phyloP scores from a whole-genome alignment of 2,329 filamentous ascomycete species.

The Pseudocercospora musae region DNA sequence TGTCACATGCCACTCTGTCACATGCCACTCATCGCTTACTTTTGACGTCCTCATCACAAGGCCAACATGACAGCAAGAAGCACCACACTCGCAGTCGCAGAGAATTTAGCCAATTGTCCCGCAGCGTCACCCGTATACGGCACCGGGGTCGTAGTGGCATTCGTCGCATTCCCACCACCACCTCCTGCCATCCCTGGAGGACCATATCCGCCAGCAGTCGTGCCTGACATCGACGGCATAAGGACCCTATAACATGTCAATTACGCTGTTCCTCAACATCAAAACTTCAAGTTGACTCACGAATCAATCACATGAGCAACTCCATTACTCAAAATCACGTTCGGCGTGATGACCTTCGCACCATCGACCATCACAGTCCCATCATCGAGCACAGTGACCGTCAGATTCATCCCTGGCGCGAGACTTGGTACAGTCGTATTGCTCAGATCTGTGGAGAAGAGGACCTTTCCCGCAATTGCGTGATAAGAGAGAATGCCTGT shows the following conservation, averaged over 20 bases:
- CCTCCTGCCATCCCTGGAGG: background rate
- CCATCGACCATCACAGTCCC: slow-evolving; percentile 6
- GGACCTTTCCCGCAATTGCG: background rate
- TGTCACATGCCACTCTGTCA: no score
- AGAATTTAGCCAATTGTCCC: background rate
- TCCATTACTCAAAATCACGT: slow-evolving; percentile 12
- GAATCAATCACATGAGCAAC: slow-evolving; percentile 14
- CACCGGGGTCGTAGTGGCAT: background rate
- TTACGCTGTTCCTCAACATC: background rate
- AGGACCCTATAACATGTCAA: background rate
- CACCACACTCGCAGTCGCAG: background rate
- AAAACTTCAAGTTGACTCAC: background rate
- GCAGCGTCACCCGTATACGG: background rate
- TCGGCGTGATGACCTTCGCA: slow-evolving; percentile 6
- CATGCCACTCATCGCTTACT: background rate
- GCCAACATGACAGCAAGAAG: background rate
- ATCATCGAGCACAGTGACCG: background rate
- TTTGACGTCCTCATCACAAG: background rate
- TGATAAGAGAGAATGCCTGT: slow-evolving; percentile 6
- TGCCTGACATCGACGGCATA: background rate
- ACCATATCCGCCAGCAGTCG: background rate
- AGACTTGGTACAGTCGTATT: slow-evolving; percentile 1
- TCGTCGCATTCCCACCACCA: background rate
- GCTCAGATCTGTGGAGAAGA: slow-evolving; percentile 5
- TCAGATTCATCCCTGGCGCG: background rate